These are phyloP conservation scores for Lasiodiplodia theobromae DNA, from an alignment of 2,329 filamentous ascomycete species.

Conservation along the genomic window DNA sequence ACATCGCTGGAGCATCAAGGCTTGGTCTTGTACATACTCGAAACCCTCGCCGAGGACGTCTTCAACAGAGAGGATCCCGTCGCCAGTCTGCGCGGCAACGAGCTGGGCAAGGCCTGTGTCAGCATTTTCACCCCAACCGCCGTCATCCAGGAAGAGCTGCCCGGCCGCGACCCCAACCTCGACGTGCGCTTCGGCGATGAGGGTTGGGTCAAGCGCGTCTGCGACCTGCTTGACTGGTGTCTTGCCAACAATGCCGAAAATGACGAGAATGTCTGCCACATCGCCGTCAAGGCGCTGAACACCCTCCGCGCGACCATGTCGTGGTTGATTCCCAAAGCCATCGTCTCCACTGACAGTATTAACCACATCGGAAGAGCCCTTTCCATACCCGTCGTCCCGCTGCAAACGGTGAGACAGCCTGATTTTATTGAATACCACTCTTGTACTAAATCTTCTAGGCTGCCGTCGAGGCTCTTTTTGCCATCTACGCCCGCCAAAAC, in stretches of 20 bases:
- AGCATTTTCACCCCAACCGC: conserved; percentile 87
- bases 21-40: conserved; percentile 85
- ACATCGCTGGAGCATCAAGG: conserved; percentile 73
- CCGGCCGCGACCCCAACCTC: conserved; percentile 72
- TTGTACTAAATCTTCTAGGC: conserved; percentile 38
- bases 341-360: conserved; percentile 61
- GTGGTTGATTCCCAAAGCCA: conserved; percentile 87
- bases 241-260: conserved; percentile 69
- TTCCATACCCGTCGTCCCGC: conserved; percentile 44
- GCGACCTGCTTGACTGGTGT: conserved; percentile 76
- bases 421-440: neutral
- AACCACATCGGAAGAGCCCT: conserved; percentile 49
- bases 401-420: conserved; percentile 42
- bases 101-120: conserved; percentile 86
- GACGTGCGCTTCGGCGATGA: conserved; percentile 79
- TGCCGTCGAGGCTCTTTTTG: conserved; percentile 82
- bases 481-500: conserved; percentile 75
- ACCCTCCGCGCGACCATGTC: conserved; percentile 80
- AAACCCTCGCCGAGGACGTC: conserved; percentile 91
- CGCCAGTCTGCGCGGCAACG: conserved; percentile 80
- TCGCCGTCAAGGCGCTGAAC: conserved; percentile 77
- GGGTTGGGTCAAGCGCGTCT: conserved; percentile 85
- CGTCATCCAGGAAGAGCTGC: conserved; percentile 78
- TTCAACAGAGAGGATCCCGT: conserved; percentile 90
- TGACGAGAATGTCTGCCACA: conserved; percentile 71